Percentiles rank a stretch among this genome's conserved stretches.
These are phyloP conservation scores for Anacardium occidentale DNA, from an alignment of 345 rosid genomes.

Conservation along the genomic window DNA sequence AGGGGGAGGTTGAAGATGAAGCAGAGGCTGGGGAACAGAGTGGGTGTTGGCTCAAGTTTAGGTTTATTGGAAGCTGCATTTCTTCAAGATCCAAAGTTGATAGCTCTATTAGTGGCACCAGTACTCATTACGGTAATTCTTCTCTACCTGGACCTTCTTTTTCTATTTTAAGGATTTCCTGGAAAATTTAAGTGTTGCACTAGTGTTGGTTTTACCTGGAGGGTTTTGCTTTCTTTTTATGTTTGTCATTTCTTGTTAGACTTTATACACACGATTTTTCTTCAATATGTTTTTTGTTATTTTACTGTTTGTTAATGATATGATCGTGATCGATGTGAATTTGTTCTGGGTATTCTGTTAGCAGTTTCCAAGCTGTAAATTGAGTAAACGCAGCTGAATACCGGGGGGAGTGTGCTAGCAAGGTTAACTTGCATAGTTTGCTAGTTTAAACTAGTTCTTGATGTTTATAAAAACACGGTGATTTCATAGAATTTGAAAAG, in stretches of 20 bases:
- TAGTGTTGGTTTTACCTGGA: background rate
- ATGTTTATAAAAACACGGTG: background rate
- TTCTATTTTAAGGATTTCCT: background rate
- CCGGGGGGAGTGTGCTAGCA: background rate
- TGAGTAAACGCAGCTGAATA: background rate
- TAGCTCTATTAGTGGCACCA: slow-evolving; percentile 58
- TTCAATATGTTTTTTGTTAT: background rate
- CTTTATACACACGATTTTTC: background rate
- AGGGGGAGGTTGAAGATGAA: slow-evolving; percentile 35
- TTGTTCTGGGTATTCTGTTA: background rate
- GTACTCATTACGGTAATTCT: slow-evolving; percentile 40
- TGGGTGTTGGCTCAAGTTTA: slow-evolving; percentile 71
- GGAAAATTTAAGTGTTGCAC: background rate
- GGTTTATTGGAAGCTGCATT: slow-evolving; percentile 59
- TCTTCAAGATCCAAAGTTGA: slow-evolving; percentile 81
- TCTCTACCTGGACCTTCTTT: slow-evolving; percentile 10
- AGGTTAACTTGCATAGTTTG: background rate
- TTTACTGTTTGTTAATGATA: background rate
- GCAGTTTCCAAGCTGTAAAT: slow-evolving; percentile 3
- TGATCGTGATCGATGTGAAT: slow-evolving; percentile 14
- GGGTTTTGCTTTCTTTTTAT: background rate
- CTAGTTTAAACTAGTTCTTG: background rate
- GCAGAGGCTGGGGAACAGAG: slow-evolving; percentile 36
- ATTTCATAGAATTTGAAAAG: background rate
- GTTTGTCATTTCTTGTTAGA: background rate